Conservation (phyloP, 208 protist genomes). For the Phytomonas francai region DNA sequence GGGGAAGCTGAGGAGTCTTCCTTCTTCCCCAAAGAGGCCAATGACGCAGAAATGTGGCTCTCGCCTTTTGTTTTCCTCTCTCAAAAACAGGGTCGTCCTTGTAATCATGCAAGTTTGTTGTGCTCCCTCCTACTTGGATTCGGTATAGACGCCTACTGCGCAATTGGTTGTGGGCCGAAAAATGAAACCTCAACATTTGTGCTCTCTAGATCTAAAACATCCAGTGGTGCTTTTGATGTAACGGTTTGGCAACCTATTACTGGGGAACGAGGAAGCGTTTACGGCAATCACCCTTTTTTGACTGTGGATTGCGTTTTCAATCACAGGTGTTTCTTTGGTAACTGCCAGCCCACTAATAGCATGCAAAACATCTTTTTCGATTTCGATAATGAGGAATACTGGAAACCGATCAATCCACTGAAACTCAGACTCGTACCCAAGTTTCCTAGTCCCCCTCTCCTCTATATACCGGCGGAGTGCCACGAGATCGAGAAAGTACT, state of each 20-base stretch:
- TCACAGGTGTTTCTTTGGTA: slow-evolving; percentile 82
- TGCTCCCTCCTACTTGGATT: slow-evolving; percentile 90
- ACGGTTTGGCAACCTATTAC: slow-evolving; percentile 79
- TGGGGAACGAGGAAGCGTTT: slow-evolving; percentile 39
- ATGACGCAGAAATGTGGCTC: slow-evolving; percentile 37
- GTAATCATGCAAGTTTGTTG: slow-evolving; percentile 83
- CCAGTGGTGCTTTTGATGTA: slow-evolving; percentile 25
- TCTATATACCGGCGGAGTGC: slow-evolving; percentile 26
- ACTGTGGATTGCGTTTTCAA: slow-evolving; percentile 86
- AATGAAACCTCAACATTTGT: slow-evolving; percentile 66
- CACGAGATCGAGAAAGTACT: slow-evolving; percentile 42
- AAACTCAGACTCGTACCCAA: slow-evolving; percentile 85
- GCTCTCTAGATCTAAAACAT: slow-evolving; percentile 35
- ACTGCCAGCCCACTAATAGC: slow-evolving; percentile 60
- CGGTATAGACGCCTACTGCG: slow-evolving; percentile 85
- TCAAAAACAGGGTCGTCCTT: slow-evolving; percentile 69
- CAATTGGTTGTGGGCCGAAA: slow-evolving; percentile 37
- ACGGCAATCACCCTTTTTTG: slow-evolving; percentile 35
- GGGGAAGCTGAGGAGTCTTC: slow-evolving; percentile 27
- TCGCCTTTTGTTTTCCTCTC: slow-evolving; percentile 79
- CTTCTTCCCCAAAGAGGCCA: slow-evolving; percentile 4
- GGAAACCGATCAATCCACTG: slow-evolving; percentile 85
- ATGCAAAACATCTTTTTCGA: slow-evolving; percentile 66
- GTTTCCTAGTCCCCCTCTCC: slow-evolving; percentile 53
- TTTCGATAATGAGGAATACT: slow-evolving; percentile 83